A percentile compares a stretch with the other conserved stretches of the same genome.
Conservation (phyloP, 768 basidiomycete species). For the Pleurotus ostreatus region DNA sequence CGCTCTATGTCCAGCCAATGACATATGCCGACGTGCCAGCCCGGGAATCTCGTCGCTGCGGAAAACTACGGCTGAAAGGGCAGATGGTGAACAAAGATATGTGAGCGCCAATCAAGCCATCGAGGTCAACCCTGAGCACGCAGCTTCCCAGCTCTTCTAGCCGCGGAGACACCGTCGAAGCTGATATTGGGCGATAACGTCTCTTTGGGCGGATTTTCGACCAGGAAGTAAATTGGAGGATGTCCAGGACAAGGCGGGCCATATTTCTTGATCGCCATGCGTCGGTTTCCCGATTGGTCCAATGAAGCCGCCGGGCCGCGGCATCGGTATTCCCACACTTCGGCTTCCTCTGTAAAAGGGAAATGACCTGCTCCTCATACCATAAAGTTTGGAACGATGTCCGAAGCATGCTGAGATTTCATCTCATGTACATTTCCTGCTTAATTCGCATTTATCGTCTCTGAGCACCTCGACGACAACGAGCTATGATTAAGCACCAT, state of each 20-base stretch:
- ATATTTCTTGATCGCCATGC: not conserved
- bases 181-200: not conserved
- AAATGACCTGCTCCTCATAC: too few relatives aligned
- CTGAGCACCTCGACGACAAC: too few relatives aligned
- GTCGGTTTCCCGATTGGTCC: not conserved
- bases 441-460: too few relatives aligned
- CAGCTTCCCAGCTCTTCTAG: not conserved
- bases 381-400: too few relatives aligned
- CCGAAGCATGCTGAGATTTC: too few relatives aligned
- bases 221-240: not conserved
- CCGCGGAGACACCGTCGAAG: not conserved
- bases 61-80: slow-evolving; percentile 6
- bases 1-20: slow-evolving; percentile 10
- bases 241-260: not conserved
- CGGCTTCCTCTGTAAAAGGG: too few relatives aligned
- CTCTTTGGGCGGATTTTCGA: not conserved
- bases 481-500: too few relatives aligned
- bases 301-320: too few relatives aligned
- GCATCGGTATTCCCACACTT: too few relatives aligned
- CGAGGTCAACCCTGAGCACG: slow-evolving; percentile 6
- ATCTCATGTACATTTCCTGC: too few relatives aligned
- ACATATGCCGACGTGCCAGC: slow-evolving; percentile 2
- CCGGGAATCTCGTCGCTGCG: slow-evolving; percentile 7
- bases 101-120: slow-evolving; percentile 7
- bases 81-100: not conserved